Conservation (phyloP, 176 grass and related monocot genomes). For the Tillandsia leiboldiana region DNA sequence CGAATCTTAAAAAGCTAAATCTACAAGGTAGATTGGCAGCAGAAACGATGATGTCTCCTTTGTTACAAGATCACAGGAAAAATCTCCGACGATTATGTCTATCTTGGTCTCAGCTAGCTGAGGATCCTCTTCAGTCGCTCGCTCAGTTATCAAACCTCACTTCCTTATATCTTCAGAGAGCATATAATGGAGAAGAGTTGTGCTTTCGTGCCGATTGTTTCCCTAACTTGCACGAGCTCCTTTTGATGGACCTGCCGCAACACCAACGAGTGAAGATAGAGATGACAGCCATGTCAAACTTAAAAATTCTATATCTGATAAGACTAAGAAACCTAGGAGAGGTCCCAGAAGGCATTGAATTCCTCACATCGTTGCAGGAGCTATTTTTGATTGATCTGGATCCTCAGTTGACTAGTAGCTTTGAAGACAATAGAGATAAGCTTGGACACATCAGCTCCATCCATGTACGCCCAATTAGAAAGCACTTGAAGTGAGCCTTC, state of each 20-base stretch:
- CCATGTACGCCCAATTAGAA: accelerated
- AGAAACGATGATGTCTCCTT: constrained; percentile 26
- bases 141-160: constrained; percentile 26
- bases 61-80: constrained; percentile 6
- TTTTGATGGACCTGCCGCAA: constrained; percentile 1
- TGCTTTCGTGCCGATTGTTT: constrained; percentile 24
- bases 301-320: constrained; percentile 4
- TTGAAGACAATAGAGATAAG: too few species aligned
- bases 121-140: constrained; percentile 21
- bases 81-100: constrained; percentile 9
- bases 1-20: constrained; percentile 21
- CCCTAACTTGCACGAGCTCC: constrained; percentile 12
- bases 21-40: constrained; percentile 23
- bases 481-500: too few species aligned
- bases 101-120: constrained; percentile 25
- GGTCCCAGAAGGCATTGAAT: constrained; percentile 22
- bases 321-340: constrained; percentile 7
- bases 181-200: constrained; percentile 20
- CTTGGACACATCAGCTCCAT: too few species aligned
- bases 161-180: not conserved
- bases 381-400: not conserved
- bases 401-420: too few species aligned
- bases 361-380: not conserved
- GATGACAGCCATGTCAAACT: not conserved
- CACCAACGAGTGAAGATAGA: constrained; percentile 20